phyloP scores from a whole-genome alignment of 768 basidiomycete genomes.

The Cystofilobasidium macerans region DNA sequence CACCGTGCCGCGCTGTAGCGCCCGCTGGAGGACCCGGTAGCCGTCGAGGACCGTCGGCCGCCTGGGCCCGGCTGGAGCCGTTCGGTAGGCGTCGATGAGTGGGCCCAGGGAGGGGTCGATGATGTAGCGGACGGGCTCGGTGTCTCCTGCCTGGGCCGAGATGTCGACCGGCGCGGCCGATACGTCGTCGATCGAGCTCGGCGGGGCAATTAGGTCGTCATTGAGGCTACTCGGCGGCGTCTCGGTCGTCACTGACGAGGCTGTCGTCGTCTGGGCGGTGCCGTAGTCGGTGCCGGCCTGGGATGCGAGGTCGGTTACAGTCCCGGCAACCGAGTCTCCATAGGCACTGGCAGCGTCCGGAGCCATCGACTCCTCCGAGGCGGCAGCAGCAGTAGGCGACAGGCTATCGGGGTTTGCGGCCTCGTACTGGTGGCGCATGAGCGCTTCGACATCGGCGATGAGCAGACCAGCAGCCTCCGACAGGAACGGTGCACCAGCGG shows the following conservation, averaged over 20 bases:
- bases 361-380: constrained; percentile 21
- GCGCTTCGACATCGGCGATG: constrained; percentile 10
- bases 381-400: neutral
- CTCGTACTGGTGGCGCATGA: neutral
- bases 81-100: constrained; percentile 1
- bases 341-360: constrained; percentile 19
- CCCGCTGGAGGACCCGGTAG: constrained; percentile 18
- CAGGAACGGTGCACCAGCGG: constrained; percentile 6
- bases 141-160: neutral
- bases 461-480: neutral
- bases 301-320: constrained; percentile 25
- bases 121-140: neutral
- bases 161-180: neutral
- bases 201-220: constrained; percentile 26
- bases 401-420: neutral
- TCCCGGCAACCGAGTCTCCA: constrained; percentile 23
- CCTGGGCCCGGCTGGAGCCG: neutral
- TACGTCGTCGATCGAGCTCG: constrained; percentile 27
- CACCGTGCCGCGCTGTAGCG: constrained; percentile 38
- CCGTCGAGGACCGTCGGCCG: neutral
- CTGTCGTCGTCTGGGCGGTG: constrained; percentile 1
- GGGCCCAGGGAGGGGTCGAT: constrained; percentile 5
- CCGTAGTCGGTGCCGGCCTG: constrained; percentile 26
- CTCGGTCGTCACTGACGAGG: constrained; percentile 2
- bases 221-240: constrained; percentile 21